phyloP scores from a whole-genome alignment of 2,329 filamentous ascomycete genomes.

The Paramyrothecium sp. region DNA sequence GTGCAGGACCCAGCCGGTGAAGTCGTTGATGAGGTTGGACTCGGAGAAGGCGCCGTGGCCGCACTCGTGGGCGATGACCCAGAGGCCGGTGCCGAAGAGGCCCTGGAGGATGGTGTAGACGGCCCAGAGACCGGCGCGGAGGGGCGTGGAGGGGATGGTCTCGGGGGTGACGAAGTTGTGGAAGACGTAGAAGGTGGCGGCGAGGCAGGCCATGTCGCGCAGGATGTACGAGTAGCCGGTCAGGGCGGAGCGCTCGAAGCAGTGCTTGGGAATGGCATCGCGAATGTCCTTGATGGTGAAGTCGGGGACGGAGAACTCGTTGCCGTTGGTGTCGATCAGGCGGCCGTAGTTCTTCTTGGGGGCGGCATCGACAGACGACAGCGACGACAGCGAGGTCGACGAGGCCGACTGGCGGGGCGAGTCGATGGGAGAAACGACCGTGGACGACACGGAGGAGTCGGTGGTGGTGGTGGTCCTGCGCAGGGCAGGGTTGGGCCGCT shows the following conservation, averaged over 20 bases:
- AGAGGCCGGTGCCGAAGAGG: constrained; percentile 88
- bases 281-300: constrained; percentile 98
- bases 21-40: constrained; percentile 88
- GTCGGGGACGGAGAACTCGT: constrained; percentile 89
- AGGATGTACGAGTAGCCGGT: constrained; percentile 79
- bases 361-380: constrained; percentile 63
- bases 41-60: constrained; percentile 95
- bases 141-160: constrained; percentile 67
- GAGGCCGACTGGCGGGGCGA: constrained; percentile 68
- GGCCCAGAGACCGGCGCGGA: constrained; percentile 63
- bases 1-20: constrained; percentile 88
- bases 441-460: constrained; percentile 54
- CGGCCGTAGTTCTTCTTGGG: constrained; percentile 51
- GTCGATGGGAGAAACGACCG: constrained; percentile 56
- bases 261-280: constrained; percentile 96
- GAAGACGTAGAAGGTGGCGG: constrained; percentile 79
- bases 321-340: constrained; percentile 89
- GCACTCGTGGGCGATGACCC: constrained; percentile 97
- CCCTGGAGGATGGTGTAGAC: constrained; percentile 81
- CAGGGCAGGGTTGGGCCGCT: constrained; percentile 38
- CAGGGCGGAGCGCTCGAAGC: constrained; percentile 81
- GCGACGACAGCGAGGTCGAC: constrained; percentile 87
- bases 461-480: constrained; percentile 48
- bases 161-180: constrained; percentile 88
- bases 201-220: constrained; percentile 73